Evolutionary conservation across 108 stramenopile genomes (phyloP).

Genomic region (Skeletonema costatum): DNA sequence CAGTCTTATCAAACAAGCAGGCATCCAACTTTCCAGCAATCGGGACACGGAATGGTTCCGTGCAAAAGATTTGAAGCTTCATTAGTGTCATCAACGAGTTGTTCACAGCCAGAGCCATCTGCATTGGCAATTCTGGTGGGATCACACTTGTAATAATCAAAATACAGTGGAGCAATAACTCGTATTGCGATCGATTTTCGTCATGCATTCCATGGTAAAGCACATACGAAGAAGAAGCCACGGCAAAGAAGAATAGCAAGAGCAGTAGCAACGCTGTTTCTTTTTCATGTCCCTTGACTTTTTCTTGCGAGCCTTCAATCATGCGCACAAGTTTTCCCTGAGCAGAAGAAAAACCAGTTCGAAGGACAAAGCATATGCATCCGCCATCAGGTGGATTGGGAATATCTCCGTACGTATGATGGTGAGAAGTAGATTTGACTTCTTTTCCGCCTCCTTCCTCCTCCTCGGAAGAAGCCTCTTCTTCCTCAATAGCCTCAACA

Average conservation of each 20-base stretch:
- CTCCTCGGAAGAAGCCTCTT: constrained; percentile 46
- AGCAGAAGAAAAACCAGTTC: constrained; percentile 96
- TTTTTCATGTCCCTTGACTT: constrained; percentile 91
- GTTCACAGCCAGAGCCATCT: constrained; percentile 98
- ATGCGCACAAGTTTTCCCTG: constrained; percentile 98
- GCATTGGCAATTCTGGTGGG: constrained; percentile 97
- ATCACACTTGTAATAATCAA: constrained; percentile 96
- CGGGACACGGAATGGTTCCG: constrained; percentile 95
- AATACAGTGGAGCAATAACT: constrained; percentile 94
- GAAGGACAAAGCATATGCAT: constrained; percentile 90
- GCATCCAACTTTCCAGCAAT: constrained; percentile 94
- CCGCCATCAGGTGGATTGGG: constrained; percentile 90
- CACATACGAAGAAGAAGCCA: constrained; percentile 92
- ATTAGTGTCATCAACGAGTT: constrained; percentile 95
- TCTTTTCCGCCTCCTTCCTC: constrained; percentile 21
- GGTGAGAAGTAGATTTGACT: neutral
- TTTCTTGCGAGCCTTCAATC: constrained; percentile 98
- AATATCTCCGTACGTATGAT: constrained; percentile 46
- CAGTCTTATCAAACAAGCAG: constrained; percentile 99
- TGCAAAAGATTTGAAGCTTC: constrained; percentile 96
- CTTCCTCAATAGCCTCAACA: constrained; percentile 46
- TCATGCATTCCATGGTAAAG: constrained; percentile 89
- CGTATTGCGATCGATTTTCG: constrained; percentile 89
- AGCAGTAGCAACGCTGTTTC: constrained; percentile 92
- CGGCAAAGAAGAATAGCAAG: constrained; percentile 93